Evolutionary conservation across 2,329 filamentous ascomycete species (phyloP), one percentile per base, ranked within the genome.

Genomic region (Tolypocladium tropicale): DNA sequence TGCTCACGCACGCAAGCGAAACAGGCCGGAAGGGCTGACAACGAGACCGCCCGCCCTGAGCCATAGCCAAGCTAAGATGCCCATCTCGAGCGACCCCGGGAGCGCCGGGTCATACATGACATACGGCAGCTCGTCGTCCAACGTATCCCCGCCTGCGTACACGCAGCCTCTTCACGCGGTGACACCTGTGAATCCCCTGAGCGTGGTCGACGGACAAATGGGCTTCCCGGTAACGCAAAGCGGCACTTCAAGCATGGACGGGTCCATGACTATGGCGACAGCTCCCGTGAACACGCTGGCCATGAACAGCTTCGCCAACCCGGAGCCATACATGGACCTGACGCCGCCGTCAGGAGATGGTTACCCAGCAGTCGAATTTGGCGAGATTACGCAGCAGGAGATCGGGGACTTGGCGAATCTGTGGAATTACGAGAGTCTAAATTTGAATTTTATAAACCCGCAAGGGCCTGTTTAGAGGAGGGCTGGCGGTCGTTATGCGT

Each of bases 351-450:
- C 55, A 0, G 58, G 61, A 14, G 55, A 58, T 2, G 34, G 57
- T 11, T 60, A 58, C 34, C 54, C 55, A 16, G 56, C 53, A 50
- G 58, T 58, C 25, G 53, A 57, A 6, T 68, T 69, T 50, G 64
- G 62, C 7, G 60, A 62, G 39, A 67, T 70, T 25, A 65, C 67
- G 3, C 65, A 69, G n/a, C 61, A 64, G 23, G 66, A 70, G n/a
- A 61, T 71, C 28, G 69, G 69, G 12, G 65, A 69, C 7, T 53
- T 72, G 55, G 67, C 68, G 4, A 61, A 58, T 7, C 54, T 71
- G 25, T 72, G 69, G 69, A 65, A 71, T 50, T 70, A 70, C 41
- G 64, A 69, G 56, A 67, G 64, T 25, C 58, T 72, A 48, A 65
- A 70, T 51, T 62, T 71, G 39, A 58, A 63, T 51, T 70, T 71